phyloP scores from a whole-genome alignment of 1,139 yeast genomes.

The Torulaspora pretoriensis region DNA sequence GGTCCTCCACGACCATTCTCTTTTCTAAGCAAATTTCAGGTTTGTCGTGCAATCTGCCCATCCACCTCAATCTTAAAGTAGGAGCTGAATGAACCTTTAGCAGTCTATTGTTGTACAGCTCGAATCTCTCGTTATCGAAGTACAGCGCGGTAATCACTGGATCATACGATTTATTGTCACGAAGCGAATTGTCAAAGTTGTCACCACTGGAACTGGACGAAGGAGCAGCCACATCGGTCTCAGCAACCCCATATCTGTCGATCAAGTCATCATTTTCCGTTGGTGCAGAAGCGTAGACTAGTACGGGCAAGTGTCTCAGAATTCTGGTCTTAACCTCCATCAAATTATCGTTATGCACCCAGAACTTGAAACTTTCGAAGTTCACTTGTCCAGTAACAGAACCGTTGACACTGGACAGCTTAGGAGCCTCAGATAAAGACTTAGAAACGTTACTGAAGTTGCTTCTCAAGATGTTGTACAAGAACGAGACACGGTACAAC shows the following conservation, averaged over 20 bases:
- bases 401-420: constrained; percentile 30
- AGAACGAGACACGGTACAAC: constrained; percentile 72
- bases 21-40: constrained; percentile 79
- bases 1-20: constrained; percentile 59
- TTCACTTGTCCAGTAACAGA: constrained; percentile 42
- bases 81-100: constrained; percentile 66
- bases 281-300: constrained; percentile 58
- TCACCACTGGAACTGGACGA: constrained; percentile 29
- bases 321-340: constrained; percentile 96
- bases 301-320: constrained; percentile 86
- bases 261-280: constrained; percentile 35
- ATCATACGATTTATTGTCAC: constrained; percentile 51
- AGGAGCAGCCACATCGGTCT: constrained; percentile 37
- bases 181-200: constrained; percentile 39
- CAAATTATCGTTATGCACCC: constrained; percentile 94
- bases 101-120: constrained; percentile 79
- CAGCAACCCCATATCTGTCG: constrained; percentile 36
- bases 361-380: constrained; percentile 78
- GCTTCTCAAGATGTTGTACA: constrained; percentile 70
- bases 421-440: constrained; percentile 33
- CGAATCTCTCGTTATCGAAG: constrained; percentile 80
- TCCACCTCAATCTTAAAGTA: constrained; percentile 85
- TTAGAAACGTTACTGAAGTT: constrained; percentile 29
- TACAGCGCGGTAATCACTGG: constrained; percentile 84
- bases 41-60: constrained; percentile 71